These are phyloP conservation scores for Hyphopichia fennica DNA, from an alignment of 1,139 yeast genomes.

Conservation along the genomic window DNA sequence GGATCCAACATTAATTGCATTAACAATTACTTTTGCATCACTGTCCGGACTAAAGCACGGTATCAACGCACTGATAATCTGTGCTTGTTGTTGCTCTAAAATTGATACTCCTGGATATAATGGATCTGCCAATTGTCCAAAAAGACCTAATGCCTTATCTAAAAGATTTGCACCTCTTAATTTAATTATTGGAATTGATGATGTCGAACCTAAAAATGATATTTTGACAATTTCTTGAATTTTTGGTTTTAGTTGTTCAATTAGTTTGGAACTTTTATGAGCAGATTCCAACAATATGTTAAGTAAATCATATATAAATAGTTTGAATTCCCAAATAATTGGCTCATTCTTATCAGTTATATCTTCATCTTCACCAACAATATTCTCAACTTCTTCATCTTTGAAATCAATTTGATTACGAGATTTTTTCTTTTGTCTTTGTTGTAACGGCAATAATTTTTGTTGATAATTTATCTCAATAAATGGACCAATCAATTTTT, in stretches of 20 bases:
- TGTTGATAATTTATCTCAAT: conserved; percentile 41
- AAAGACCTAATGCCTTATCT: conserved; percentile 36
- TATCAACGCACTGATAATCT: conserved; percentile 82
- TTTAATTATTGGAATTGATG: conserved; percentile 62
- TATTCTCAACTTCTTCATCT: conserved; percentile 49
- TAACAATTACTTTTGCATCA: conserved; percentile 70
- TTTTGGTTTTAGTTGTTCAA: conserved; percentile 44
- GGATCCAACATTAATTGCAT: conserved; percentile 79
- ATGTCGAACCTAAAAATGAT: conserved; percentile 83
- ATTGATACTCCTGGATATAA: conserved; percentile 70
- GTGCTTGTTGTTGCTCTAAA: conserved; percentile 92
- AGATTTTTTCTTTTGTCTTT: conserved; percentile 42
- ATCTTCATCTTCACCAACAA: conserved; percentile 33
- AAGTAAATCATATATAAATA: conserved; percentile 60
- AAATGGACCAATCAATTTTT: conserved; percentile 39
- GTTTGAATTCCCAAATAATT: conserved; percentile 67
- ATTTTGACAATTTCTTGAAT: conserved; percentile 75
- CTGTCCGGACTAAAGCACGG: conserved; percentile 85
- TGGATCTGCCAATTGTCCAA: conserved; percentile 70
- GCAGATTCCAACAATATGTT: conserved; percentile 50
- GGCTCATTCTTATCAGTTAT: conserved; percentile 55
- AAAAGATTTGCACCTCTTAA: conserved; percentile 66
- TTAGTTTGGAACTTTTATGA: conserved; percentile 36
- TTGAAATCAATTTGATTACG: conserved; percentile 35
- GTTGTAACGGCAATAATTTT: conserved; percentile 44